Conservation (phyloP, 2,329 filamentous ascomycete genomes). For the Pestalotiopsis sp. region DNA sequence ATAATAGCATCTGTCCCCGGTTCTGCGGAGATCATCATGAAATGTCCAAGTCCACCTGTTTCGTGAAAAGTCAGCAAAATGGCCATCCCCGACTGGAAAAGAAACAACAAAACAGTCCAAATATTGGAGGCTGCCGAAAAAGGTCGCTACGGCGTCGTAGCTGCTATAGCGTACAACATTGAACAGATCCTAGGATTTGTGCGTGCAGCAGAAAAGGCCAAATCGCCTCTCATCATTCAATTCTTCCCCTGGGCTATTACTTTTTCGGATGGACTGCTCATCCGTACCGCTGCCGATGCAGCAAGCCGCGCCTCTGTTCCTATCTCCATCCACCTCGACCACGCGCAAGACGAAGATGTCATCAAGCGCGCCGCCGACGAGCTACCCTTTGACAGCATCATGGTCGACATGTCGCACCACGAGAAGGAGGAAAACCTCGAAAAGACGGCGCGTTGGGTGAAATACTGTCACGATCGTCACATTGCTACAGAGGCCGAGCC, state of each 20-base stretch:
- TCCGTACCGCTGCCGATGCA: constrained; percentile 59
- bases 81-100: constrained; percentile 19
- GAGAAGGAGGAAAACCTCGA: constrained; percentile 71
- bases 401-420: constrained; percentile 78
- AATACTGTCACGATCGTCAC: constrained; percentile 64
- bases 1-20: too few relatives aligned
- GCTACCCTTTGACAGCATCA: constrained; percentile 69
- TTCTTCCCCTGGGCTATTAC: constrained; percentile 73
- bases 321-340: constrained; percentile 67
- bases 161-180: constrained; percentile 65
- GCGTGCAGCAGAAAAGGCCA: constrained; percentile 51
- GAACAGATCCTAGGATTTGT: constrained; percentile 63
- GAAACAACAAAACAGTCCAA: constrained; percentile 43
- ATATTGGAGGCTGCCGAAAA: constrained; percentile 57
- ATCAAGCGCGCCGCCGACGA: constrained; percentile 59
- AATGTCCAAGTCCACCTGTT: too few relatives aligned
- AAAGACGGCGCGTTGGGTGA: constrained; percentile 63
- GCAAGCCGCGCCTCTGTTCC: constrained; percentile 58
- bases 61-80: not conserved
- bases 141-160: constrained; percentile 57
- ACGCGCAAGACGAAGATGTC: constrained; percentile 63
- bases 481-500: constrained; percentile 75
- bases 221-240: constrained; percentile 66
- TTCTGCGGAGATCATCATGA: too few relatives aligned
- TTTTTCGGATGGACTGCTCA: constrained; percentile 58